These are phyloP conservation scores for slime mould (Dictyostelium discoideum) DNA, from an alignment of 78 protist species.

Conservation along the genomic window DNA sequence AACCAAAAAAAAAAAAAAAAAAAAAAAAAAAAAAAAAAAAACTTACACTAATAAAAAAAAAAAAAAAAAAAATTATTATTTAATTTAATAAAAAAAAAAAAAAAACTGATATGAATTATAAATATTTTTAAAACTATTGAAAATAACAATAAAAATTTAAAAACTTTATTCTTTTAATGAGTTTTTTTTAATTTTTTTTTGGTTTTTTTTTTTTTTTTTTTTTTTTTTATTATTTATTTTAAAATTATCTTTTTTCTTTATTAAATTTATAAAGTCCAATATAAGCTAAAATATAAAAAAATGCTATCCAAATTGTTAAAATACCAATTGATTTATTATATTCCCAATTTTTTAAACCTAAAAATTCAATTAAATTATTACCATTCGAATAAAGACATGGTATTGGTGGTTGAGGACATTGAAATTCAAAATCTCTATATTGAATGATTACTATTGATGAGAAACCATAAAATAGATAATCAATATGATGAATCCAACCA, in stretches of 20 bases:
- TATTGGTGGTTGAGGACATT: slow-evolving; percentile 6
- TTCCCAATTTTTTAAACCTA: not conserved
- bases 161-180: too few species aligned
- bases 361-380: not conserved
- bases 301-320: not conserved
- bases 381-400: slow-evolving; percentile 41
- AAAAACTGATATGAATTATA: too few species aligned
- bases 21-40: too few species aligned
- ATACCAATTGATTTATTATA: not conserved
- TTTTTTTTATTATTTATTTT: not conserved
- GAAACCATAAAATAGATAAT: slow-evolving; percentile 9
- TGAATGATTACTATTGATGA: not conserved
- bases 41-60: too few species aligned
- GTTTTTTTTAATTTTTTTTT: too few species aligned
- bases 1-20: too few species aligned
- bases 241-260: slow-evolving; percentile 15
- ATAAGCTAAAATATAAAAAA: not conserved
- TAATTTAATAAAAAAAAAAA: too few species aligned
- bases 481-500: slow-evolving; percentile 47
- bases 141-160: too few species aligned
- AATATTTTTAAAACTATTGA: too few species aligned
- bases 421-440: not conserved
- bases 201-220: not conserved
- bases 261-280: not conserved
- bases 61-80: too few species aligned